A percentile compares a stretch with the other conserved stretches of the same genome.
phyloP scores from a whole-genome alignment of 306 rosid genomes.

The Morella rubra region DNA sequence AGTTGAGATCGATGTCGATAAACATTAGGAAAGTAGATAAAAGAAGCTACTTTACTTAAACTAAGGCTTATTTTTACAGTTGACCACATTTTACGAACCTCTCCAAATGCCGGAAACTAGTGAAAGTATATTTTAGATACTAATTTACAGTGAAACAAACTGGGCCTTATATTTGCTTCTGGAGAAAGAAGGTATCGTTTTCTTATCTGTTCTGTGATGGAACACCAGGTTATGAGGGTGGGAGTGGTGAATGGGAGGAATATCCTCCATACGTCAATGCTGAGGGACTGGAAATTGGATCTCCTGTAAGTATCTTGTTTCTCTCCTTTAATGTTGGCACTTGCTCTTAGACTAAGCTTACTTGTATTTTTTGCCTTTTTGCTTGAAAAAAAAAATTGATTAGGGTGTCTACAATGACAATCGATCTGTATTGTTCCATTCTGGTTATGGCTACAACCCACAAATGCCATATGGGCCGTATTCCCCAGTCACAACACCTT shows the following conservation, averaged over 20 bases:
- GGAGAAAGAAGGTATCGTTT: slow-evolving; percentile 1
- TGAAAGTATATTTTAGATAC: too few species aligned
- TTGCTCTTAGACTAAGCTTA: slow-evolving; percentile 18
- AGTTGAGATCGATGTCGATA: too few species aligned
- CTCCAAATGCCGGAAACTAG: too few species aligned
- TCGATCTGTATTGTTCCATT: slow-evolving; percentile 76
- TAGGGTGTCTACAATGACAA: slow-evolving; percentile 87
- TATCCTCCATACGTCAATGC: slow-evolving; percentile 69
- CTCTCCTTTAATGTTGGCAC: slow-evolving; percentile 12
- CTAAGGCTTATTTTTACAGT: too few species aligned
- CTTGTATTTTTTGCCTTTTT: slow-evolving; percentile 1
- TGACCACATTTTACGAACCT: too few species aligned
- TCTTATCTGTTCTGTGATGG: slow-evolving; percentile 19
- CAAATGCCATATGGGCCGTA: slow-evolving; percentile 89
- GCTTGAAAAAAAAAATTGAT: slow-evolving; percentile 8
- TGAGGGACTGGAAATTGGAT: slow-evolving; percentile 76
- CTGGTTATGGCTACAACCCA: slow-evolving; percentile 82
- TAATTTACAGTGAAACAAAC: too few species aligned
- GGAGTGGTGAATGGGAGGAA: slow-evolving; percentile 77
- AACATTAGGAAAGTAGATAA: too few species aligned
- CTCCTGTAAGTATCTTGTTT: slow-evolving; percentile 55
- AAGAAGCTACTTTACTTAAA: too few species aligned
- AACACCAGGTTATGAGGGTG: slow-evolving; percentile 63
- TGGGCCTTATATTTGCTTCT: too few species aligned
- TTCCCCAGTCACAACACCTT: slow-evolving; percentile 81